Base-by-base conservation (phyloP, 257 asterid genomes). In the Petunia axillaris region DNA sequence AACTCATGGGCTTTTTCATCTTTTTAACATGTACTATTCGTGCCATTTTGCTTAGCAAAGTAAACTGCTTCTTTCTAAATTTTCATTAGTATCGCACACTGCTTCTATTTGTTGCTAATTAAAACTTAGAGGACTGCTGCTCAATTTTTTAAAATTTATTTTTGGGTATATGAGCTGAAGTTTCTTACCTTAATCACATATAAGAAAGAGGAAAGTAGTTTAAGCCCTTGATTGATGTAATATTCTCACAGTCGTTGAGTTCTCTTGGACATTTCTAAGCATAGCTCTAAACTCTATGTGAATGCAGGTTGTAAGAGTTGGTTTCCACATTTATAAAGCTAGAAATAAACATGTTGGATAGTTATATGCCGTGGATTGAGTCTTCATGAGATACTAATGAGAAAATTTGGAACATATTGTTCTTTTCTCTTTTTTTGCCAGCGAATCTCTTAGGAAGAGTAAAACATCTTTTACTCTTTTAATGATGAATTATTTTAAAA, bases 131-230 rank as follows among this genome's bases (percentile, higher is more conserved):
- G 16, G 60, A 48, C 43, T 71, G 25, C 60, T 48, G 35, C 77
- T 48, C 43, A 71, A 46, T 71, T 46, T 25, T 41, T 71, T 41
- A 25, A 71, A 71, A 48, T 50, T 25, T 8, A 25, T 71, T 6
- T 46, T 70, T 46, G 59, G 3, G 59, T 10, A 35, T 48, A 71
- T 48, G 77, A 1, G 2, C 25, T 48, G 77, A 71, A 70, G 43
- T 70, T 71, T 48, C 40, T 9, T 59, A 48, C 77, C 59, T 25
- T 71, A 71, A 71, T 11, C 60, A 48, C 6, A 48, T 71, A 48
- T 25, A 48, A 71, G 40, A 5, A 71, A 48, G 59, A 70, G 25
- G 43, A 63, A 68, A n/a, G 10, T 46, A 46, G 40, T 25, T 13
- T 4, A 16, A 4, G 60, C 41, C 59, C 77, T 71, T 48, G 48